phyloP scores from a whole-genome alignment of 2,329 filamentous ascomycete species.

The Fusarium musae region DNA sequence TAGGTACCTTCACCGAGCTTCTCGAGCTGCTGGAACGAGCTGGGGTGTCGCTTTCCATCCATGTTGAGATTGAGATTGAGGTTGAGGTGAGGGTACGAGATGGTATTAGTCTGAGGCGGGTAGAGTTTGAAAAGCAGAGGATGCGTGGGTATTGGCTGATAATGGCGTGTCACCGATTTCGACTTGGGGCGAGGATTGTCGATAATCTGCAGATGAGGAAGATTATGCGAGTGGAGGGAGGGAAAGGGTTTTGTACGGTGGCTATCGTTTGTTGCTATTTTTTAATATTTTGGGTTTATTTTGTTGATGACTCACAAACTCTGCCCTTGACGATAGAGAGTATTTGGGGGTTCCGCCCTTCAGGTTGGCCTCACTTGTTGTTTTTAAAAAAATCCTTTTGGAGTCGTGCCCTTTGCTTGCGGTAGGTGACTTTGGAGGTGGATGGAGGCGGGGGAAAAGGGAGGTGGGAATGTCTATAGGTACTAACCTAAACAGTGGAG shows the following conservation, averaged over 20 bases:
- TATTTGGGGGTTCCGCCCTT: constrained; percentile 13
- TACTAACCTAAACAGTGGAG: not conserved
- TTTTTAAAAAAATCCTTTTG: not conserved
- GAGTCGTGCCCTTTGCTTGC: constrained; percentile 11
- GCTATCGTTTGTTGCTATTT: constrained; percentile 7
- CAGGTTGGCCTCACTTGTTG: constrained; percentile 15
- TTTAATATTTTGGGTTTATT: constrained; percentile 9
- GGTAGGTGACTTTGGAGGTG: not conserved
- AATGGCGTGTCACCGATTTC: constrained; percentile 30
- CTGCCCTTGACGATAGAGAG: not conserved
- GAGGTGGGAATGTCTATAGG: not conserved
- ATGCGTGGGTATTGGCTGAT: constrained; percentile 5
- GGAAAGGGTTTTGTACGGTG: not conserved
- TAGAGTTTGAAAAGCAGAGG: constrained; percentile 7
- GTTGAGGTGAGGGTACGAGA: not conserved
- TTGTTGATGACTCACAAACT: constrained; percentile 13
- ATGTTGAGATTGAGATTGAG: constrained; percentile 61
- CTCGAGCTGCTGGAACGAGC: constrained; percentile 98
- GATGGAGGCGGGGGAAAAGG: not conserved
- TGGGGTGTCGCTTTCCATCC: constrained; percentile 93
- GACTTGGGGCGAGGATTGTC: not conserved
- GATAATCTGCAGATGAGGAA: not conserved
- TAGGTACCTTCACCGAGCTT: constrained; percentile 99
- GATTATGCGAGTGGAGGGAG: not conserved
- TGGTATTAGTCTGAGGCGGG: not conserved